A percentile compares a stretch with the other conserved stretches of the same genome.
These are phyloP conservation scores for Russula dissimulans DNA, from an alignment of 768 basidiomycete species.

Conservation along the genomic window DNA sequence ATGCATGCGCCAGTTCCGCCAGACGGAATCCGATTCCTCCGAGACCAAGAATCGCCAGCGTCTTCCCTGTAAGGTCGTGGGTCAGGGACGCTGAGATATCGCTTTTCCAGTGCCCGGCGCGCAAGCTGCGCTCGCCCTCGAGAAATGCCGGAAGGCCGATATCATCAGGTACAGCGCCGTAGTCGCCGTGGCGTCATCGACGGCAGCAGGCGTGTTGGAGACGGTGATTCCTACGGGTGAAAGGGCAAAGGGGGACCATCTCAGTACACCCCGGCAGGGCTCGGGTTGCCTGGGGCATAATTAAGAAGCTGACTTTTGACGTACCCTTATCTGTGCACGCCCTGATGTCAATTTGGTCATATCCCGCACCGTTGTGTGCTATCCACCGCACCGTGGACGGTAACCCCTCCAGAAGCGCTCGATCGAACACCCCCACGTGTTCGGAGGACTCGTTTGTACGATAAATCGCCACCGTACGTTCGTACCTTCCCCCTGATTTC, in stretches of 20 bases:
- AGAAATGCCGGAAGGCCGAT: conserved; percentile 66
- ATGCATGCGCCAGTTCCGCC: conserved; percentile 62
- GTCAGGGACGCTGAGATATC: conserved; percentile 36
- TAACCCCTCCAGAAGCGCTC: conserved; percentile 61
- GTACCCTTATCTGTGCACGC: conserved; percentile 64
- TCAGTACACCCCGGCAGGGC: not conserved
- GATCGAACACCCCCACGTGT: conserved; percentile 69
- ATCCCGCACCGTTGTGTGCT: conserved; percentile 88
- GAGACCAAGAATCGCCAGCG: conserved; percentile 64
- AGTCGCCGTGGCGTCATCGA: conserved; percentile 87
- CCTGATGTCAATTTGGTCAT: conserved; percentile 76
- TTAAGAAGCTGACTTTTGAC: not conserved
- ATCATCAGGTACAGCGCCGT: conserved; percentile 79
- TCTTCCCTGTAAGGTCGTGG: conserved; percentile 59
- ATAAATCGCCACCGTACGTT: conserved; percentile 66
- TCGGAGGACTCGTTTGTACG: conserved; percentile 60
- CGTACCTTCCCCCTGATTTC: conserved; percentile 61
- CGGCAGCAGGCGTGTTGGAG: conserved; percentile 85
- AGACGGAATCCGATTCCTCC: conserved; percentile 70
- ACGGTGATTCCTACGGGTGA: conserved; percentile 51
- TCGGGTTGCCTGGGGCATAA: not conserved
- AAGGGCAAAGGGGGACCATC: not conserved
- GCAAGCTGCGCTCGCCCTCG: conserved; percentile 51
- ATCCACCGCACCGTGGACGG: conserved; percentile 72
- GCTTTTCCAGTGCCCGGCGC: conserved; percentile 53